Evolutionary conservation across 495 filamentous ascomycete species (phyloP).

Genomic region (Darksidea phi): DNA sequence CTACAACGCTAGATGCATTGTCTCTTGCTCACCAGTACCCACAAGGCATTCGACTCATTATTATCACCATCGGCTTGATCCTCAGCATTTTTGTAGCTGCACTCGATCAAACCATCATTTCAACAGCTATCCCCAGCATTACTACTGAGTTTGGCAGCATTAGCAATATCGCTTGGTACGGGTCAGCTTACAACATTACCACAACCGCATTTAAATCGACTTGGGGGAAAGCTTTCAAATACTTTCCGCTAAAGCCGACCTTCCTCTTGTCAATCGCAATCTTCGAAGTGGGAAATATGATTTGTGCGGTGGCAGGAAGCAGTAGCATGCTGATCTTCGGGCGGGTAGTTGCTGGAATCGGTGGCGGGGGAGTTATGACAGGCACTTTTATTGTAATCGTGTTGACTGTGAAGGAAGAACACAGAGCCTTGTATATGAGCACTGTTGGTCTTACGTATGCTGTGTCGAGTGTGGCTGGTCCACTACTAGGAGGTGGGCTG

Average conservation of each 20-base stretch:
- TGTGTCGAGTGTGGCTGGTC: conserved; percentile 56
- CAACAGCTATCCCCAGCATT: conserved; percentile 35
- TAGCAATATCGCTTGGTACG: conserved; percentile 37
- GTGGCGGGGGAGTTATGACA: conserved; percentile 78
- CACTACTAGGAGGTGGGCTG: conserved; percentile 43
- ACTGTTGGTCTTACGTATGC: conserved; percentile 76
- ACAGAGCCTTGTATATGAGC: conserved; percentile 71
- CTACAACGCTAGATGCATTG: too few species aligned
- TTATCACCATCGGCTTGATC: conserved; percentile 26
- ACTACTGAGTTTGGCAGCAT: conserved; percentile 34
- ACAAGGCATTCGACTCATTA: conserved; percentile 7
- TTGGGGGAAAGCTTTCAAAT: conserved; percentile 77
- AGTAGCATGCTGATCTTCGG: conserved; percentile 77
- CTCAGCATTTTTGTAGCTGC: conserved; percentile 31
- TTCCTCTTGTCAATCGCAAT: conserved; percentile 69
- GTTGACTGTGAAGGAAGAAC: conserved; percentile 66
- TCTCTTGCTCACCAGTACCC: conserved; percentile 1
- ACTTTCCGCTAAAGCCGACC: conserved; percentile 66
- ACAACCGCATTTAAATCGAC: conserved; percentile 62
- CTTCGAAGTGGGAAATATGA: conserved; percentile 78
- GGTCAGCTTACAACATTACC: conserved; percentile 29
- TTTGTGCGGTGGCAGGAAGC: conserved; percentile 75
- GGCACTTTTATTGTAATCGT: conserved; percentile 80
- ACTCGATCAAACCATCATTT: conserved; percentile 33
- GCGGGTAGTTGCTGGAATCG: conserved; percentile 79